Conservation (phyloP, 495 filamentous ascomycete species). For the Lepraria neglecta region DNA sequence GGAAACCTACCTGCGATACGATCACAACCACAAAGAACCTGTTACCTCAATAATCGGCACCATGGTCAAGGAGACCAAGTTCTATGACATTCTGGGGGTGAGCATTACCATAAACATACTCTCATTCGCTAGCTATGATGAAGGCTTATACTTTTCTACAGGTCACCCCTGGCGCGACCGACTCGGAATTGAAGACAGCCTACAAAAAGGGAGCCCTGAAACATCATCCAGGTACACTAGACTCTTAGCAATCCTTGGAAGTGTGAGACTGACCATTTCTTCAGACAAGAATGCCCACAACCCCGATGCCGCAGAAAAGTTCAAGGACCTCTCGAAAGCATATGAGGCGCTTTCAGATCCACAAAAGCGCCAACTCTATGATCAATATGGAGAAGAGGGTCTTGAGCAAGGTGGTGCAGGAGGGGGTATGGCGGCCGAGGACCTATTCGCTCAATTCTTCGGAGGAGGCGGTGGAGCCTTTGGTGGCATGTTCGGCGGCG, state of each 20-base stretch:
- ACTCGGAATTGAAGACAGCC: conserved; percentile 77
- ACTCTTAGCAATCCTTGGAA: background rate
- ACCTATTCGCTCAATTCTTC: conserved; percentile 97
- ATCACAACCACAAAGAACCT: background rate
- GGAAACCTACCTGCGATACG: background rate
- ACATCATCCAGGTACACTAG: conserved; percentile 71
- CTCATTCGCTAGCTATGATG: conserved; percentile 19
- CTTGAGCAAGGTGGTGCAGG: conserved; percentile 78
- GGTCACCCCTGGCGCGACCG: conserved; percentile 66
- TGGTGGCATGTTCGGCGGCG: conserved; percentile 78
- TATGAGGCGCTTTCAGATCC: conserved; percentile 91
- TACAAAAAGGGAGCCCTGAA: conserved; percentile 88
- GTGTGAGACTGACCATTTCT: background rate
- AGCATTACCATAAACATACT: conserved; percentile 30
- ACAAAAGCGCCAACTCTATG: conserved; percentile 86
- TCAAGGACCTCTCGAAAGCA: conserved; percentile 93
- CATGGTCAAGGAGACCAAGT: conserved; percentile 89
- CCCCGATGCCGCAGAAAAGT: conserved; percentile 89
- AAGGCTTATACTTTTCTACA: conserved; percentile 35
- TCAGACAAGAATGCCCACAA: conserved; percentile 94
- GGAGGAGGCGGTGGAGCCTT: conserved; percentile 75
- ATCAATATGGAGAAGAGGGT: conserved; percentile 95
- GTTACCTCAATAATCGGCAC: conserved; percentile 31
- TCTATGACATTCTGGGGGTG: conserved; percentile 84
- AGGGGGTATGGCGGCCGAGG: conserved; percentile 91